Evolutionary conservation across 116 monocot genomes (phyloP).

Genomic region (Papilionanthe hybrid): DNA sequence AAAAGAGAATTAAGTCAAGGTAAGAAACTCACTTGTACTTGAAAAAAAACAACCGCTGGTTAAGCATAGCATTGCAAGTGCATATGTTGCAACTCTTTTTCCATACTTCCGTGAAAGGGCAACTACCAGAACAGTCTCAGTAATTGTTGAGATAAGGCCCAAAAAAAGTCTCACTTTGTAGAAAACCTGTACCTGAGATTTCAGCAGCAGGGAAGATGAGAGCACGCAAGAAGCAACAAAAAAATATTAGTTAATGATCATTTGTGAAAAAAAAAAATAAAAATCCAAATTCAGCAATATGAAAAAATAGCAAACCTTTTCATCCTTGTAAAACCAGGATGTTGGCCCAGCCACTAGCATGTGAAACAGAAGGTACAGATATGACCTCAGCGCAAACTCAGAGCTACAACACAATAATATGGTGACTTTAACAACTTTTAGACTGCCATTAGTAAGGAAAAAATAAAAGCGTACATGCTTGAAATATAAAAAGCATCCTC

Average conservation of each 20-base stretch:
- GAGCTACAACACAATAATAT: slow-evolving; percentile 54
- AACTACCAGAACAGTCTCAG: slow-evolving; percentile 73
- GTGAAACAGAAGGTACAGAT: slow-evolving; percentile 85
- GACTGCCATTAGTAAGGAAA: background rate
- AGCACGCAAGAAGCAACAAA: background rate
- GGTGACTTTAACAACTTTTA: background rate
- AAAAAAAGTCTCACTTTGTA: slow-evolving; percentile 86
- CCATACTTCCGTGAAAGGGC: slow-evolving; percentile 91
- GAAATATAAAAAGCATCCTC: background rate
- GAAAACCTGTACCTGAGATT: slow-evolving; percentile 72
- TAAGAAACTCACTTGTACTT: slow-evolving; percentile 68
- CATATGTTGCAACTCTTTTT: slow-evolving; percentile 68
- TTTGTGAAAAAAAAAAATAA: background rate
- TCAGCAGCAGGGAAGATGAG: slow-evolving; percentile 1
- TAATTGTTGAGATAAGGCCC: slow-evolving; percentile 75
- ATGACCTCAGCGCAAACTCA: slow-evolving; percentile 78
- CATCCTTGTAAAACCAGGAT: no score
- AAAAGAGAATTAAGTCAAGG: background rate
- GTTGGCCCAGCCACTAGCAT: slow-evolving; percentile 22
- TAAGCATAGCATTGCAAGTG: slow-evolving; percentile 89
- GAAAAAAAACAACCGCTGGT: slow-evolving; percentile 99
- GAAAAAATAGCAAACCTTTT: no score
- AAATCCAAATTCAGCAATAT: no score
- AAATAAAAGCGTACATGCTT: background rate
- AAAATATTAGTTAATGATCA: background rate